phyloP scores from a whole-genome alignment of 805 yeast genomes.

The Saccharomyces paradoxus region DNA sequence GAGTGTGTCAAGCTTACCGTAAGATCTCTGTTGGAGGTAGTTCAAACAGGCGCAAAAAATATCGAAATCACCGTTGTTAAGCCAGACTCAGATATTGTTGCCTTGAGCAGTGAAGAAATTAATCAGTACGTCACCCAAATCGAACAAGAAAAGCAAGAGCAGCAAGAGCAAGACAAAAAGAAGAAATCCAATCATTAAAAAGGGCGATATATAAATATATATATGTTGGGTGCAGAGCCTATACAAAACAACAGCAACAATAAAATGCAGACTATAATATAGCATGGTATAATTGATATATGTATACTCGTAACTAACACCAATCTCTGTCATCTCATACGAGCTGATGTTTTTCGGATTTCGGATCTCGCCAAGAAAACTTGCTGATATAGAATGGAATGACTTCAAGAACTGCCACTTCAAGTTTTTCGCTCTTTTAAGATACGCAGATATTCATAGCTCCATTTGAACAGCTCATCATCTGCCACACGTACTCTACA shows the following conservation, averaged over 20 bases:
- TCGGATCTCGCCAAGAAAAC: background rate
- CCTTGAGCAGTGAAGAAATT: slow-evolving; percentile 62
- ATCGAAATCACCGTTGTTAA: slow-evolving; percentile 86
- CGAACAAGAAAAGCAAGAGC: slow-evolving; percentile 76
- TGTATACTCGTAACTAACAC: background rate
- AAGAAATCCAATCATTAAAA: slow-evolving; percentile 13
- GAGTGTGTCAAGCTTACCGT: slow-evolving; percentile 75
- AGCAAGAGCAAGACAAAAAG: slow-evolving; percentile 69
- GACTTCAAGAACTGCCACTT: background rate
- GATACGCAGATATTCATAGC: background rate
- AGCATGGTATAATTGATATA: background rate
- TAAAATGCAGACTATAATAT: background rate
- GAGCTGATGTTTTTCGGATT: background rate
- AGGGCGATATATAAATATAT: background rate
- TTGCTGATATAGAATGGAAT: background rate
- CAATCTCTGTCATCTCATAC: background rate
- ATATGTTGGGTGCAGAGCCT: background rate
- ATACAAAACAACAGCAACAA: background rate
- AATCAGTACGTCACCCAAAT: slow-evolving; percentile 69
- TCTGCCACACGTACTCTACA: background rate
- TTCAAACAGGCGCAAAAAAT: slow-evolving; percentile 94
- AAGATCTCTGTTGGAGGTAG: slow-evolving; percentile 86
- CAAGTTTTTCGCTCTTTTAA: background rate
- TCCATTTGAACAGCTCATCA: background rate
- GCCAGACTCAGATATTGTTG: slow-evolving; percentile 53